phyloP scores from a whole-genome alignment of 805 yeast genomes.

The Pichia phayaonensis region DNA sequence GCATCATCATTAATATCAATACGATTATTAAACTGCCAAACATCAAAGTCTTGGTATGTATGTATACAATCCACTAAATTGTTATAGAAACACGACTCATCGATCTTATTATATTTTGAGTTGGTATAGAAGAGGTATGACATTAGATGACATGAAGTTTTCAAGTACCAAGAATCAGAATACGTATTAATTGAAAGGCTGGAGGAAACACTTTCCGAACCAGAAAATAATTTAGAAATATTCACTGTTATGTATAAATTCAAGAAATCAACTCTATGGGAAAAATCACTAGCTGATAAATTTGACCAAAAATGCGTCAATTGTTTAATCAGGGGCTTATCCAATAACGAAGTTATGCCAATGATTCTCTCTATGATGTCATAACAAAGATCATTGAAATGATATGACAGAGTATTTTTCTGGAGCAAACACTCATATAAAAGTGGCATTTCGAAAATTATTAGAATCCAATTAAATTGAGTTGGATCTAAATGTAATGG shows the following conservation, averaged over 20 bases:
- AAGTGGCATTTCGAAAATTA: constrained; percentile 63
- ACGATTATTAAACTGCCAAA: constrained; percentile 55
- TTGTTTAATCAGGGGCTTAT: constrained; percentile 32
- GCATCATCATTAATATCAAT: constrained; percentile 19
- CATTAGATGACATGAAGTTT: constrained; percentile 55
- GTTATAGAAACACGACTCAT: constrained; percentile 57
- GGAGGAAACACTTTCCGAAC: constrained; percentile 10
- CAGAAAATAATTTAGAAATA: constrained; percentile 41
- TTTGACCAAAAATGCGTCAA: constrained; percentile 49
- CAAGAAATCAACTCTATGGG: constrained; percentile 51
- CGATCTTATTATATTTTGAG: constrained; percentile 24
- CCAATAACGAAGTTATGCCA: constrained; percentile 56
- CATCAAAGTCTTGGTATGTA: constrained; percentile 70
- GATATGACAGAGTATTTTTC: constrained; percentile 28
- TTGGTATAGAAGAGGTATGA: constrained; percentile 52
- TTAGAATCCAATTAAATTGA: constrained; percentile 51
- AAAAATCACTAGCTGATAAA: constrained; percentile 36
- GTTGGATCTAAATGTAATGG: constrained; percentile 33
- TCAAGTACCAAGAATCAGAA: constrained; percentile 75
- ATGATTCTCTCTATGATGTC: constrained; percentile 62
- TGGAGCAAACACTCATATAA: constrained; percentile 39
- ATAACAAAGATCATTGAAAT: constrained; percentile 50
- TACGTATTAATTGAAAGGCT: constrained; percentile 52
- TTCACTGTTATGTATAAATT: constrained; percentile 78
- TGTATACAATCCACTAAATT: constrained; percentile 74